Percentiles rank a stretch among this genome's conserved stretches.
phyloP scores from a whole-genome alignment of 2,329 filamentous ascomycete genomes.

The Metarhizium guizhouense region DNA sequence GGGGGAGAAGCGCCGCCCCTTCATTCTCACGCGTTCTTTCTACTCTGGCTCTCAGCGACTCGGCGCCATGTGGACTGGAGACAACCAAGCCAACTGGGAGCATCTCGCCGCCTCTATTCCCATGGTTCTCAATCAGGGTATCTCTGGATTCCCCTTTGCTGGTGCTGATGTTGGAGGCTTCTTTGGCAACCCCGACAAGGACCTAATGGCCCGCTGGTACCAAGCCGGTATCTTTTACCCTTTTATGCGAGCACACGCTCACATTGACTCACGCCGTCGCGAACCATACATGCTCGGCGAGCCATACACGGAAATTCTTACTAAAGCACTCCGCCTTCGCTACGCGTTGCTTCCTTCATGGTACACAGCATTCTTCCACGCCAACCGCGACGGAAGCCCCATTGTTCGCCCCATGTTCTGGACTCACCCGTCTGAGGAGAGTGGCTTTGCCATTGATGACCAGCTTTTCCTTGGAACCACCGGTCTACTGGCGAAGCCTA shows the following conservation, averaged over 20 bases:
- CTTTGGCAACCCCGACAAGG: constrained; percentile 92
- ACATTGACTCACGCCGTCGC: constrained; percentile 89
- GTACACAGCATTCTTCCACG: constrained; percentile 96
- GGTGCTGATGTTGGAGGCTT: constrained; percentile 96
- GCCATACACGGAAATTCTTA: constrained; percentile 78
- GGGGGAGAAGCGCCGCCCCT: constrained; percentile 76
- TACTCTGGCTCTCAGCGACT: constrained; percentile 83
- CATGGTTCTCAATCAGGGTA: constrained; percentile 88
- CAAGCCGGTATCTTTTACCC: constrained; percentile 95
- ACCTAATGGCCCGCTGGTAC: constrained; percentile 90
- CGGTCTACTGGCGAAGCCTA: constrained; percentile 85
- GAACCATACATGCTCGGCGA: constrained; percentile 86
- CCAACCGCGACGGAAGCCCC: constrained; percentile 71
- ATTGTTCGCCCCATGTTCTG: constrained; percentile 92
- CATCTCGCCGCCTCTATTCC: constrained; percentile 84
- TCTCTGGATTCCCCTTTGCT: constrained; percentile 86
- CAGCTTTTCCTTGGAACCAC: constrained; percentile 87
- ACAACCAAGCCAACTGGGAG: constrained; percentile 90
- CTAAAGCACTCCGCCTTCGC: constrained; percentile 75
- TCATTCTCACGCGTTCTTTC: constrained; percentile 87
- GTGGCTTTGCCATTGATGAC: constrained; percentile 81
- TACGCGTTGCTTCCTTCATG: constrained; percentile 86
- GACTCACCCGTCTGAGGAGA: constrained; percentile 77
- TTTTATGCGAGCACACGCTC: constrained; percentile 94
- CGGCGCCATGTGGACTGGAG: constrained; percentile 97